Conservation (phyloP, 176 grass and related monocot species). For the Zea mays region DNA sequence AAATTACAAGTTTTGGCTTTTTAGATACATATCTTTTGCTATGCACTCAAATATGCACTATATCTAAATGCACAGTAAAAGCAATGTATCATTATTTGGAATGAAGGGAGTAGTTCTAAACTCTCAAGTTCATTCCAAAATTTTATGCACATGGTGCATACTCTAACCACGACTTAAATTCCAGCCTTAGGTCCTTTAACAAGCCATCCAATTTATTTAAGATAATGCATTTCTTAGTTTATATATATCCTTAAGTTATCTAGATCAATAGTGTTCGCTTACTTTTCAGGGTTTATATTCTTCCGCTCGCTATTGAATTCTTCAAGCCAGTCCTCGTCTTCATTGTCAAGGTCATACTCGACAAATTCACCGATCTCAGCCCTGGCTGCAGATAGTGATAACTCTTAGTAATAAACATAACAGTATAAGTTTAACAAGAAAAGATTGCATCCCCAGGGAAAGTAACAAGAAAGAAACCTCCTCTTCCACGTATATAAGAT, state of each 20-base stretch:
- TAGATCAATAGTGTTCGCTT: slow-evolving; percentile 50
- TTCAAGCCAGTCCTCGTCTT: slow-evolving; percentile 98
- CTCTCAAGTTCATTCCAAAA: neutral
- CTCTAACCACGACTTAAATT: slow-evolving; percentile 16
- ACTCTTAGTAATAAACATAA: slow-evolving; percentile 39
- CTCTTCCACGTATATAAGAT: slow-evolving; percentile 90
- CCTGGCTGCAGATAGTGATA: slow-evolving; percentile 68
- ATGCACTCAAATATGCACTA: neutral
- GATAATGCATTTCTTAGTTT: neutral
- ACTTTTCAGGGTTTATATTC: slow-evolving; percentile 84
- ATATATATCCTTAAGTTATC: slow-evolving; percentile 64
- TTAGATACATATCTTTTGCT: neutral
- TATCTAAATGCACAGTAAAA: neutral
- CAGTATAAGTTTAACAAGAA: slow-evolving; percentile 2
- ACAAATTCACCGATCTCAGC: slow-evolving; percentile 90
- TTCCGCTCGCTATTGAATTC: slow-evolving; percentile 85
- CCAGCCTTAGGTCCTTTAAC: neutral
- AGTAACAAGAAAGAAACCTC: slow-evolving; percentile 63
- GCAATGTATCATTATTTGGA: neutral
- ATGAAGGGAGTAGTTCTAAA: neutral
- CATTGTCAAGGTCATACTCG: slow-evolving; percentile 94
- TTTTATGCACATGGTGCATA: slow-evolving; percentile 6
- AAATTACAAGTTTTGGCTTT: neutral
- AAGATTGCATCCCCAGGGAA: slow-evolving; percentile 8
- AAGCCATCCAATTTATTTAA: slow-evolving; percentile 1